Percentiles rank a stretch among this genome's conserved stretches.
Conservation (phyloP, 495 filamentous ascomycete species). For the Platismatia glauca region DNA sequence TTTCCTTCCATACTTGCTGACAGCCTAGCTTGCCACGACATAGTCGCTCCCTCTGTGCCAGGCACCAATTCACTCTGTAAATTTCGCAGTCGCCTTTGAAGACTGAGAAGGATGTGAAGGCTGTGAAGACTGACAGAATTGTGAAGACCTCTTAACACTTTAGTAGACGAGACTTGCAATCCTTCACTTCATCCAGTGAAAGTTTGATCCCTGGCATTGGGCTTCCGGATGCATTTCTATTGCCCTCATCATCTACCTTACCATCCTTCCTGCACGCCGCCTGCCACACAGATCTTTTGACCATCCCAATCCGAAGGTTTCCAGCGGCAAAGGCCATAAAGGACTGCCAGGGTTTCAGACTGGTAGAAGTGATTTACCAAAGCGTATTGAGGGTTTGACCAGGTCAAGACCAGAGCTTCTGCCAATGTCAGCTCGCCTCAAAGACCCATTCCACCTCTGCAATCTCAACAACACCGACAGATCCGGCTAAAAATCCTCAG, state of each 20-base stretch:
- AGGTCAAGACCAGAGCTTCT: not conserved
- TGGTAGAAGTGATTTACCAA: not conserved
- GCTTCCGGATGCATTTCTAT: not conserved
- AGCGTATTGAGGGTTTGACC: not conserved
- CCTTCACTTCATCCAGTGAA: not conserved
- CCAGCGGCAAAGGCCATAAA: not conserved
- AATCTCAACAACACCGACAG: not conserved
- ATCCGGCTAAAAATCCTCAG: not conserved
- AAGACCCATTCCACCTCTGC: not conserved
- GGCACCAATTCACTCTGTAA: not conserved
- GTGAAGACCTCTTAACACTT: not conserved
- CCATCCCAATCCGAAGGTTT: not conserved
- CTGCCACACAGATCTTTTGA: not conserved
- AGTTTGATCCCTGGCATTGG: not conserved
- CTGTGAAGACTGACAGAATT: not conserved
- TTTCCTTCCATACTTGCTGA: not conserved
- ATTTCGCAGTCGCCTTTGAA: not conserved
- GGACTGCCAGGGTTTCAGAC: not conserved
- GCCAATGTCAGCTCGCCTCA: not conserved
- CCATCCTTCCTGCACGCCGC: not conserved
- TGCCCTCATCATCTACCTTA: not conserved
- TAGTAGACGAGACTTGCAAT: not conserved
- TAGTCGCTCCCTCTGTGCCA: not conserved
- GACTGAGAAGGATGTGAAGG: not conserved
- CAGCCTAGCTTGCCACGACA: not conserved